Evolutionary conservation across 345 rosid species (phyloP).

Genomic region (Dipteronia sinensis): DNA sequence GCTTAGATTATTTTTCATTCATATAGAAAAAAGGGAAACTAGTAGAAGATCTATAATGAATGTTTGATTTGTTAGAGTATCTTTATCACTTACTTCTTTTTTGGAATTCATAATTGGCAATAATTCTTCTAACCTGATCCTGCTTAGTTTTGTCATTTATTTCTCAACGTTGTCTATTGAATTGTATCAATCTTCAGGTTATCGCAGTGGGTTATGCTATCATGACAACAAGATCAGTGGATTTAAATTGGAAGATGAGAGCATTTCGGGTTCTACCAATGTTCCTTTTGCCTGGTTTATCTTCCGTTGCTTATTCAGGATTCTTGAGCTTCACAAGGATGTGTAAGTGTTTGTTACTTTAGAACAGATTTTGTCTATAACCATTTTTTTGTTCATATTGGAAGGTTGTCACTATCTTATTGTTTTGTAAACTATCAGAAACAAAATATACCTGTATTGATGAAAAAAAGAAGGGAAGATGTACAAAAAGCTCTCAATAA

Average conservation of each 20-base stretch:
- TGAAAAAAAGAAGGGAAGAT: background rate
- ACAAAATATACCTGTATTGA: background rate
- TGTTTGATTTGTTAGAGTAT: background rate
- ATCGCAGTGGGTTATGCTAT: constrained; percentile 74
- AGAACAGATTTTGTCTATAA: background rate
- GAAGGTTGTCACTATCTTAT: background rate
- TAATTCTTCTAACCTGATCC: background rate
- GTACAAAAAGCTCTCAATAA: background rate
- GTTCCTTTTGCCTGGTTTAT: constrained; percentile 68
- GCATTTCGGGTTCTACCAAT: constrained; percentile 60
- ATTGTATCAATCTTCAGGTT: constrained; percentile 40
- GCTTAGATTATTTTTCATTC: too few relatives aligned
- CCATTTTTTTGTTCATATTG: background rate
- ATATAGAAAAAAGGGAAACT: too few relatives aligned
- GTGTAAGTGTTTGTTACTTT: constrained; percentile 43
- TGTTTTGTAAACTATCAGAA: background rate
- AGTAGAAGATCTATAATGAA: background rate
- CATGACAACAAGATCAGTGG: constrained; percentile 57
- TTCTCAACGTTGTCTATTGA: background rate
- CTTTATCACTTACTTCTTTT: background rate
- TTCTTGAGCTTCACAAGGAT: constrained; percentile 57
- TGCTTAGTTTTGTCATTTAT: background rate
- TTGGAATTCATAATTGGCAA: background rate
- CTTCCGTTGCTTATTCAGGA: constrained; percentile 53
- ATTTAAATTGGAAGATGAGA: constrained; percentile 73